phyloP scores from a whole-genome alignment of 2,329 filamentous ascomycete species.

The Microcyclosporella mali region DNA sequence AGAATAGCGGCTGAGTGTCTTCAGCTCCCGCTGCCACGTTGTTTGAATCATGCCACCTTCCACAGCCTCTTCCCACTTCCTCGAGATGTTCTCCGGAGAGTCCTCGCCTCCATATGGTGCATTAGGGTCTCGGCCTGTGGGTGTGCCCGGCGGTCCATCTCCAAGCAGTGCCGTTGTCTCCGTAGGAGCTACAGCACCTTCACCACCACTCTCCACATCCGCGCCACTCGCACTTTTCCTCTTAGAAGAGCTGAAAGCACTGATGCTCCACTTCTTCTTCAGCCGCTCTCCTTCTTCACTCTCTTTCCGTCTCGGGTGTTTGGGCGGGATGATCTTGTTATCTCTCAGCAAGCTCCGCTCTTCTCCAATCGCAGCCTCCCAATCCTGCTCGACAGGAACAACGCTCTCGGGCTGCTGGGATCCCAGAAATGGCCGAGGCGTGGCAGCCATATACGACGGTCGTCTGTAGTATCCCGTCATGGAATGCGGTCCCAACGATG shows the following conservation, averaged over 20 bases:
- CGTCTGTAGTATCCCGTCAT: constrained; percentile 65
- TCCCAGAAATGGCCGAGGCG: constrained; percentile 64
- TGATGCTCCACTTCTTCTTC: constrained; percentile 16
- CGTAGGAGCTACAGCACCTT: constrained; percentile 8
- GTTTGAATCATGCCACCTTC: constrained; percentile 74
- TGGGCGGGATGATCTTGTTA: constrained; percentile 53
- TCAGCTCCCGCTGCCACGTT: constrained; percentile 83
- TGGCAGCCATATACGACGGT: constrained; percentile 69
- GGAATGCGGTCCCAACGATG: constrained; percentile 34
- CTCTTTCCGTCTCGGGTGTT: constrained; percentile 37
- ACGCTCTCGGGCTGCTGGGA: constrained; percentile 45
- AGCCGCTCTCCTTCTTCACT: constrained; percentile 16
- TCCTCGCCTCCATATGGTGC: constrained; percentile 43
- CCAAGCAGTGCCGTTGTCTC: constrained; percentile 48
- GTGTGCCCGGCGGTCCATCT: constrained; percentile 22
- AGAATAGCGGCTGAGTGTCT: constrained; percentile 57
- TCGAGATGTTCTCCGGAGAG: constrained; percentile 54
- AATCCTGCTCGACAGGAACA: constrained; percentile 43
- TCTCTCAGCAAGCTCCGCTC: constrained; percentile 55
- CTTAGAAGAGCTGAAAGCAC: constrained; percentile 17
- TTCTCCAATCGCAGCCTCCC: constrained; percentile 49
- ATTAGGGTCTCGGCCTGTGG: constrained; percentile 18
- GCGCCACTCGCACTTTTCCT: constrained; percentile 28
- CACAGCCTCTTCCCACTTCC: constrained; percentile 82
- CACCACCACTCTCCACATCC: constrained; percentile 14